phyloP scores from a whole-genome alignment of 2,329 filamentous ascomycete species.

The Pseudogymnoascus sp. region DNA sequence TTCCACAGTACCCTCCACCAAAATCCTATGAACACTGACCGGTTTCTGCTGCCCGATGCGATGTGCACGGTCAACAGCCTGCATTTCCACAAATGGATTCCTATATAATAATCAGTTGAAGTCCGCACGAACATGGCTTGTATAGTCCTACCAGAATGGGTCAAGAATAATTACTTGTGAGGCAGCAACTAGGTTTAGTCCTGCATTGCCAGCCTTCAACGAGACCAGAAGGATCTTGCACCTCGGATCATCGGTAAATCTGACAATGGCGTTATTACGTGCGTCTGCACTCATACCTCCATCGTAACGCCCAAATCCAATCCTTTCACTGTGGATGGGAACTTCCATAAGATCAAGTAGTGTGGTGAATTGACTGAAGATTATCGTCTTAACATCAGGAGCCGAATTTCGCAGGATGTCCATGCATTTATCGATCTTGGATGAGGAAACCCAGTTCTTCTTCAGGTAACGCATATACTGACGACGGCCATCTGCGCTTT shows the following conservation, averaged over 20 bases:
- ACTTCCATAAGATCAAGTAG: slow-evolving; percentile 73
- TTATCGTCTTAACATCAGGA: slow-evolving; percentile 64
- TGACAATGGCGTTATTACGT: slow-evolving; percentile 60
- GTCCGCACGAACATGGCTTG: not conserved
- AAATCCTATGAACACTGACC: slow-evolving; percentile 73
- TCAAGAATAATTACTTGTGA: slow-evolving; percentile 86
- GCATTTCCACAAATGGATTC: slow-evolving; percentile 86
- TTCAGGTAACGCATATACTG: slow-evolving; percentile 67
- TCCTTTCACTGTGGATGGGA: slow-evolving; percentile 52
- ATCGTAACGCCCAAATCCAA: slow-evolving; percentile 60
- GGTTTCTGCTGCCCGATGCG: slow-evolving; percentile 72
- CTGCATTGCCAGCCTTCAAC: slow-evolving; percentile 75
- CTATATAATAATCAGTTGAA: not conserved
- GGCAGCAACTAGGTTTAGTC: slow-evolving; percentile 77
- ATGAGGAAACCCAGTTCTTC: slow-evolving; percentile 67
- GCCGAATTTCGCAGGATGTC: slow-evolving; percentile 32
- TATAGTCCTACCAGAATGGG: slow-evolving; percentile 63
- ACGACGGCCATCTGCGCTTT: slow-evolving; percentile 56
- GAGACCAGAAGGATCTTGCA: slow-evolving; percentile 70
- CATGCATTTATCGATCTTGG: slow-evolving; percentile 47
- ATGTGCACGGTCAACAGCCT: slow-evolving; percentile 84
- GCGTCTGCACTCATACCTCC: slow-evolving; percentile 64
- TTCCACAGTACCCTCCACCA: slow-evolving; percentile 75
- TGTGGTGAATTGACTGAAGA: slow-evolving; percentile 78
- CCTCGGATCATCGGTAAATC: slow-evolving; percentile 54